phyloP scores from a whole-genome alignment of 306 rosid species.

The Echinosophora koreensis region DNA sequence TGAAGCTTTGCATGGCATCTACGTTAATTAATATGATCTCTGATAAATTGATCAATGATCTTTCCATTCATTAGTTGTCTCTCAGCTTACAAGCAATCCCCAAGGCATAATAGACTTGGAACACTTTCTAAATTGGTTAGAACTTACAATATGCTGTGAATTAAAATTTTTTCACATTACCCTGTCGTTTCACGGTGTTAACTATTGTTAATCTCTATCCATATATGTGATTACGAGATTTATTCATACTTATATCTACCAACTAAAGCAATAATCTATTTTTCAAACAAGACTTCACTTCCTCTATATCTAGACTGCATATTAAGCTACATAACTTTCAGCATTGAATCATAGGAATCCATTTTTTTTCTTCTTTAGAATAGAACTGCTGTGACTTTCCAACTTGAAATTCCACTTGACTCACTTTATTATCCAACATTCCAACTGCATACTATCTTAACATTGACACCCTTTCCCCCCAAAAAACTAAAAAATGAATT shows the following conservation, averaged over 20 bases:
- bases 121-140: background rate
- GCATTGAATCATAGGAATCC: conserved; percentile 3
- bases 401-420: background rate
- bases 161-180: background rate
- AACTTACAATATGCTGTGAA: background rate
- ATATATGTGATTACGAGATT: background rate
- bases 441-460: background rate
- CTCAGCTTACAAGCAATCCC: background rate
- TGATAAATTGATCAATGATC: background rate
- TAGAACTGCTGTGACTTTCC: background rate
- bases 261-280: conserved; percentile 17
- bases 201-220: background rate
- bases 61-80: background rate
- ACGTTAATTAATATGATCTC: background rate
- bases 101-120: background rate
- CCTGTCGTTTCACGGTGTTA: background rate
- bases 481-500: background rate
- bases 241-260: background rate
- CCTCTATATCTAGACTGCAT: background rate
- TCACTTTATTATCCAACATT: conserved; percentile 1
- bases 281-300: background rate
- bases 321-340: background rate
- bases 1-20: background rate
- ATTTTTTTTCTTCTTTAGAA: background rate
- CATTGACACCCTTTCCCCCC: background rate